phyloP scores from a whole-genome alignment of 2,329 filamentous ascomycete genomes.

The Monosporascus sp. region DNA sequence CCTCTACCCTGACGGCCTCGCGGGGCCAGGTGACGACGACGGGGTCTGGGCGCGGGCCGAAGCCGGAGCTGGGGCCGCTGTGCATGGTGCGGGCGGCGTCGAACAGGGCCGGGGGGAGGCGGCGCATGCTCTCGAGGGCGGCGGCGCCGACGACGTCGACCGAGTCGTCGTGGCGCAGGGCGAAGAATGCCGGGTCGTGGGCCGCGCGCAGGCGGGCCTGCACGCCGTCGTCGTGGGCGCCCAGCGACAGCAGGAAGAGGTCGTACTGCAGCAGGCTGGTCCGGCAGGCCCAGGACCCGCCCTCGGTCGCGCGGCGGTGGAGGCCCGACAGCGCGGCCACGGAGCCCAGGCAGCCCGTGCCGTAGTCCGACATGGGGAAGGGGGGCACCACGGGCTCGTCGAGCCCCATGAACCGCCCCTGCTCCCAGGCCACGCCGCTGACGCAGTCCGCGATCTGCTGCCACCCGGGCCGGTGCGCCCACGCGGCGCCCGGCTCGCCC shows the following conservation, averaged over 20 bases:
- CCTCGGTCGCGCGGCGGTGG: constrained; percentile 26
- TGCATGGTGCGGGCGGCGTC: constrained; percentile 22
- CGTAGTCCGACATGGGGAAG: constrained; percentile 53
- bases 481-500: constrained; percentile 42
- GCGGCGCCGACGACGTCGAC: constrained; percentile 54
- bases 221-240: constrained; percentile 41
- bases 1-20: constrained; percentile 38
- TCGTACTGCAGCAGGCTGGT: constrained; percentile 32
- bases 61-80: constrained; percentile 25
- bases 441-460: constrained; percentile 38
- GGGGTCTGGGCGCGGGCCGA: constrained; percentile 24
- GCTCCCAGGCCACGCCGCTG: constrained; percentile 31
- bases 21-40: constrained; percentile 39
- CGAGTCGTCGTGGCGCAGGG: constrained; percentile 49
- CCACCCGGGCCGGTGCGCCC: constrained; percentile 62
- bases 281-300: constrained; percentile 30
- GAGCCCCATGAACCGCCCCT: constrained; percentile 33
- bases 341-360: constrained; percentile 29
- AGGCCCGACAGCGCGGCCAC: constrained; percentile 29
- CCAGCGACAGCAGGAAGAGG: constrained; percentile 32
- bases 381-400: constrained; percentile 62
- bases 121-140: constrained; percentile 46
- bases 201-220: constrained; percentile 42
- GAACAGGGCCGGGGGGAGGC: constrained; percentile 29
- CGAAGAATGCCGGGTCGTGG: constrained; percentile 48